Conservation (phyloP, 257 asterid genomes). For the Pogostemon cablin region DNA sequence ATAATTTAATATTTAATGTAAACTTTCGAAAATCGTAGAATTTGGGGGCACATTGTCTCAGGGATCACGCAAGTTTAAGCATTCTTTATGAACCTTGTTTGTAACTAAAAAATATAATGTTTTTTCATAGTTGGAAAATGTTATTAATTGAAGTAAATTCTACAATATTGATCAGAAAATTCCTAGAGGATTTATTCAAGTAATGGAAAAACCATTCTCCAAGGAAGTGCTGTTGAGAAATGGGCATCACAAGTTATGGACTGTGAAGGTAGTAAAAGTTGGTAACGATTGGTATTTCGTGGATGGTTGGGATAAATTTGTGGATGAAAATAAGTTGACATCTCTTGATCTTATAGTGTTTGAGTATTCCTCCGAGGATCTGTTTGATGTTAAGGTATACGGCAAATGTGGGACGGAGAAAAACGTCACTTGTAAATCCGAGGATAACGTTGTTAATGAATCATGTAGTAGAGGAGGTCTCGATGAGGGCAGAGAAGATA, state of each 20-base stretch:
- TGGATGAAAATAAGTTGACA: background rate
- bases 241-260: background rate
- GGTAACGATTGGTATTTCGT: slow-evolving; percentile 11
- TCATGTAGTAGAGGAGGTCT: background rate
- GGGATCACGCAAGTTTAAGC: too few relatives aligned
- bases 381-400: background rate
- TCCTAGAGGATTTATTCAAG: background rate
- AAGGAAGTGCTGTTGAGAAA: slow-evolving; percentile 7
- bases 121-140: too few relatives aligned
- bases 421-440: background rate
- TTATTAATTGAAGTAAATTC: too few relatives aligned
- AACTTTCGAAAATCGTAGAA: too few relatives aligned
- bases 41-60: too few relatives aligned
- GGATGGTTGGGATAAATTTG: slow-evolving; percentile 21
- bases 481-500: background rate
- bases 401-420: background rate
- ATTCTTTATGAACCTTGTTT: too few relatives aligned
- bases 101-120: too few relatives aligned
- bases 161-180: slow-evolving; percentile 9
- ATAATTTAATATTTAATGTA: too few relatives aligned
- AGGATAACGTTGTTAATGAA: too few relatives aligned
- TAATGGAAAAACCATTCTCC: background rate
- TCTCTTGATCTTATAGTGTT: slow-evolving; percentile 17
- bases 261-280: background rate
- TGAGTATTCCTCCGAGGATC: background rate